Evolutionary conservation across 257 asterid genomes (phyloP).

Genomic region (Prunella vulgaris): DNA sequence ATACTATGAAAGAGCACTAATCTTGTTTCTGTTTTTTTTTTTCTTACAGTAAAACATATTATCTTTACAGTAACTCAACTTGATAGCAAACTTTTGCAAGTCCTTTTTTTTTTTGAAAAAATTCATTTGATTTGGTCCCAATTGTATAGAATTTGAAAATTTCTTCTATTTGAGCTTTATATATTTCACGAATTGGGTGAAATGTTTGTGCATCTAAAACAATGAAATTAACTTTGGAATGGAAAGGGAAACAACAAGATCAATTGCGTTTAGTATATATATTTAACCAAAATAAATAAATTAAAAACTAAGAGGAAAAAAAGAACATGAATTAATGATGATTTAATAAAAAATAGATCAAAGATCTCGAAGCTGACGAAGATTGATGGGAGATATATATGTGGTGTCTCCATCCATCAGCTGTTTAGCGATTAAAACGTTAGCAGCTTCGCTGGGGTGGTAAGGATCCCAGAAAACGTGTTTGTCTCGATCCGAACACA

Average conservation of each 20-base stretch:
- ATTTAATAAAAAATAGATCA: constrained; percentile 8
- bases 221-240: neutral
- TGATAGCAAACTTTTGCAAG: too few relatives aligned
- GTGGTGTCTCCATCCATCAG: constrained; percentile 58
- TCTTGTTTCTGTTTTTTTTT: too few relatives aligned
- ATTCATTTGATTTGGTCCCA: too few relatives aligned
- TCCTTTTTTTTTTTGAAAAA: too few relatives aligned
- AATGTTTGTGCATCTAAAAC: too few relatives aligned
- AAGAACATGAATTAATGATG: neutral
- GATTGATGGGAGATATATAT: constrained; percentile 66
- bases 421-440: constrained; percentile 73
- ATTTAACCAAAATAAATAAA: neutral
- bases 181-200: too few relatives aligned
- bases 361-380: constrained; percentile 68
- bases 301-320: neutral
- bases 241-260: neutral
- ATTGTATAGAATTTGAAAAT: too few relatives aligned
- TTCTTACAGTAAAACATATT: too few relatives aligned
- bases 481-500: constrained; percentile 63
- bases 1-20: too few relatives aligned
- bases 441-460: constrained; percentile 93
- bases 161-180: too few relatives aligned
- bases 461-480: constrained; percentile 95
- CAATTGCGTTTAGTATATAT: neutral
- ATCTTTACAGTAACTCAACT: too few relatives aligned